Evolutionary conservation across 2,329 filamentous ascomycete genomes (phyloP).

Genomic region (Trichoderma arundinaceum): DNA sequence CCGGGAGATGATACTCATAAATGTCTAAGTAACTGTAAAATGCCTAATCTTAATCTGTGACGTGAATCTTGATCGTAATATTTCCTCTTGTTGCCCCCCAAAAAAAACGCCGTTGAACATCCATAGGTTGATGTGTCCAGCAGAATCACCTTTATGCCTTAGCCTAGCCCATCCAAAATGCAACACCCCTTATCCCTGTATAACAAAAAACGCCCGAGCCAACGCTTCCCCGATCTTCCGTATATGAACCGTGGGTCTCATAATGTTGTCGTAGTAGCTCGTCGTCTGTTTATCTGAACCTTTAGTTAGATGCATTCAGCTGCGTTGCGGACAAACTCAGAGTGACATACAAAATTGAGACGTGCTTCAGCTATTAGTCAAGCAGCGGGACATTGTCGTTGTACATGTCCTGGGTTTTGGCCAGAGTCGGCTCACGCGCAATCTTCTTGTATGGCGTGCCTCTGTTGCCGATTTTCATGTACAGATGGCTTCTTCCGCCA

Average conservation of each 20-base stretch:
- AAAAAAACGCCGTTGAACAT: not conserved
- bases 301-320: not conserved
- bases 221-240: not conserved
- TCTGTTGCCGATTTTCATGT: conserved; percentile 22
- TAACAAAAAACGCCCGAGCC: not conserved
- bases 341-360: not conserved
- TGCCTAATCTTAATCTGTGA: not conserved
- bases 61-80: not conserved
- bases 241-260: conserved; percentile 5
- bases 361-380: conserved; percentile 7
- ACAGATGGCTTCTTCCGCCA: conserved; percentile 17
- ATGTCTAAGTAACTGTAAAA: not conserved
- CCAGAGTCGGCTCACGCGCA: not conserved
- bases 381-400: conserved; percentile 29
- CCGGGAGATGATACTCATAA: not conserved
- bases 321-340: not conserved
- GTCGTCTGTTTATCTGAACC: not conserved
- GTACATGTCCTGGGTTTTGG: conserved; percentile 4
- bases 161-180: not conserved
- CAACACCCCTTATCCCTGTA: not conserved
- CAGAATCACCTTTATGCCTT: conserved; percentile 2
- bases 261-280: not conserved
- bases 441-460: conserved; percentile 25
- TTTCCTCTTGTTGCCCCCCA: not conserved
- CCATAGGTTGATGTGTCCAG: conserved; percentile 18